Base-by-base conservation (phyloP, 1,284 basidiomycete genomes). In the Ganoderma lingzhi region DNA sequence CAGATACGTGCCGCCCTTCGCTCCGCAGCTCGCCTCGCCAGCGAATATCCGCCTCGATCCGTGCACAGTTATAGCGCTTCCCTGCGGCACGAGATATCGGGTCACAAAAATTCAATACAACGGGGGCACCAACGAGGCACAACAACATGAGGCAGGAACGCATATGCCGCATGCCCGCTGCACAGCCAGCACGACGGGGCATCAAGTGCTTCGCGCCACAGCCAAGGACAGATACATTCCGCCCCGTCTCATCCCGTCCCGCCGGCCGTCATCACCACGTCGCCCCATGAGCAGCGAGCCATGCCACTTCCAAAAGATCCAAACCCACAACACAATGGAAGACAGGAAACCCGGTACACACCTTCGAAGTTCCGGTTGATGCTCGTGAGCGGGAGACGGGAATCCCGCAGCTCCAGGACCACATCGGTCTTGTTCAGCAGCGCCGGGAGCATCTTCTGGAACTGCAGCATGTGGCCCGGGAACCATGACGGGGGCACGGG, bases 381-480 rank as follows among this genome's bases (percentile, higher is more conserved):
- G 74, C 93, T 96, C 19, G 97, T 98, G 68, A 99, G 85, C 3
- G 97, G 97, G 42, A 99, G 84, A 32, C 97, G 89, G 2, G 97
- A 91, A 82, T 99, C 97, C 74, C 97, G 88, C 28, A 97, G 91
- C 84, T 99, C 97, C 71, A 99, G 91, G 64, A 99, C 95, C 69
- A 99, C 89, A 77, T 96, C 95, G 64, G 94, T 96, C 73, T 90
- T 90, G 62, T 88, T 89, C 59, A 98, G 86, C 67, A 96, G 84
- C 55, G 87, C 83, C 14, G 95, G 94, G 45, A 98, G 86, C 80
- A 90, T 88, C 71, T 91, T 88, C 66, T 93, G 87, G 74, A 96
- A 97, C 78, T 92, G 88, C 80, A 92, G 92, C 97, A 99, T 99
- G 82, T 99, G 97, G 12, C 98, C 97, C 35, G 95, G 94, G 81